Conservation (phyloP, 192 early-diverging fungal genomes). For the Entrophospora sp. region DNA sequence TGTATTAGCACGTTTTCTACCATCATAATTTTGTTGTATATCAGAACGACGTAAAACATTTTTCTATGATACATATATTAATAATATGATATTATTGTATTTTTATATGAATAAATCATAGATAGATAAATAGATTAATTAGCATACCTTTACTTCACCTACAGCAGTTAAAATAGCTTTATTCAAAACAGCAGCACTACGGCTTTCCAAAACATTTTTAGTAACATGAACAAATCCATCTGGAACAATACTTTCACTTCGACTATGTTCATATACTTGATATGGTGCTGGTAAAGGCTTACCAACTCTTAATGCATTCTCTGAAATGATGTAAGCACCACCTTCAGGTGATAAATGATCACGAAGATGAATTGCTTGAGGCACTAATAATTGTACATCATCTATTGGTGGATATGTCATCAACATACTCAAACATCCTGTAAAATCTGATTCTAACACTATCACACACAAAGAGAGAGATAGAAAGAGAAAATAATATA, state of each 20-base stretch:
- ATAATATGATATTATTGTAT: no score
- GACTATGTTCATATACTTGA: not conserved
- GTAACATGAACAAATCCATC: conserved; percentile 42
- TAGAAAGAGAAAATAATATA: not conserved
- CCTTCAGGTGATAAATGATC: conserved; percentile 42
- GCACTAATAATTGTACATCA: conserved; percentile 41
- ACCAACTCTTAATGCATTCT: conserved; percentile 38
- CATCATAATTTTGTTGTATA: no score
- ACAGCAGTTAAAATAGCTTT: conserved; percentile 37
- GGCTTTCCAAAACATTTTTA: conserved; percentile 46
- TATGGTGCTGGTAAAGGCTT: conserved; percentile 4
- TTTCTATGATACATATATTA: no score
- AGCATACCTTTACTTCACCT: conserved; percentile 32
- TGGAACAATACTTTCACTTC: conserved; percentile 21
- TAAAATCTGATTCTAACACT: conserved; percentile 57
- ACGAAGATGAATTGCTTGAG: conserved; percentile 59
- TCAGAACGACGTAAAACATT: no score
- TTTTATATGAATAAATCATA: not conserved
- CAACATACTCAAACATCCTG: conserved; percentile 51
- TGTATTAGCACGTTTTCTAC: no score
- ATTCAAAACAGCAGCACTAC: conserved; percentile 41
- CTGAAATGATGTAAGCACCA: conserved; percentile 41
- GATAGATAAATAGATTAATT: not conserved
- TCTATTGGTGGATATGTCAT: conserved; percentile 52
- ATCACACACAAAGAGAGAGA: no score